Evolutionary conservation across 768 basidiomycete genomes (phyloP).

Genomic region (Russula emetica): DNA sequence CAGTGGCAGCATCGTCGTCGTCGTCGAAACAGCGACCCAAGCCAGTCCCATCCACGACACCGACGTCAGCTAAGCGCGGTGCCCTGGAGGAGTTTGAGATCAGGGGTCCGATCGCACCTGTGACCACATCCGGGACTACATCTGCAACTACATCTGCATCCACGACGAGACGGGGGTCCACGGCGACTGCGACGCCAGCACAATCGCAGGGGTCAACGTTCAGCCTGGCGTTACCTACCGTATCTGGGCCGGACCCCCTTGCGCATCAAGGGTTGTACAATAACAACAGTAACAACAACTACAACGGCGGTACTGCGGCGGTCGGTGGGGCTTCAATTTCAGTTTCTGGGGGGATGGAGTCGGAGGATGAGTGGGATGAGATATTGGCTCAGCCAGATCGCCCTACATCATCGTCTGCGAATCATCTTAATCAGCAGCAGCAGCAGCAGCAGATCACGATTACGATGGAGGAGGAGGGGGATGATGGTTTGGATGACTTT

Average conservation of each 20-base stretch:
- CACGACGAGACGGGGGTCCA: slow-evolving; percentile 23
- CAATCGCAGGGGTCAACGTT: slow-evolving; percentile 31
- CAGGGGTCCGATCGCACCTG: slow-evolving; percentile 41
- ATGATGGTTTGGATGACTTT: slow-evolving; percentile 33
- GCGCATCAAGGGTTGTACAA: slow-evolving; percentile 29
- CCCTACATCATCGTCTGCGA: neutral
- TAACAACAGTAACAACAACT: neutral
- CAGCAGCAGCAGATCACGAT: slow-evolving; percentile 34
- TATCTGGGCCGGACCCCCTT: slow-evolving; percentile 26
- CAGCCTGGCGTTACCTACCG: slow-evolving; percentile 40
- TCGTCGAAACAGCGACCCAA: slow-evolving; percentile 16
- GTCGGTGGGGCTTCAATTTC: slow-evolving; percentile 5
- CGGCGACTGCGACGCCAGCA: slow-evolving; percentile 29
- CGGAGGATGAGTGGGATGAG: slow-evolving; percentile 49
- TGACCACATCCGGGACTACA: neutral
- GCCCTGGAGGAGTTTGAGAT: slow-evolving; percentile 42
- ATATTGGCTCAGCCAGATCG: slow-evolving; percentile 23
- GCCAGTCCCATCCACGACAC: slow-evolving; percentile 18
- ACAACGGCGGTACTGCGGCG: slow-evolving; percentile 17
- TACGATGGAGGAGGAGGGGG: slow-evolving; percentile 37
- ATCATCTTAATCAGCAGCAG: slow-evolving; percentile 29
- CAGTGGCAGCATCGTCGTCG: neutral
- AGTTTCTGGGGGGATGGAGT: slow-evolving; percentile 32
- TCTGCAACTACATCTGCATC: neutral
- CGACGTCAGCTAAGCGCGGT: neutral